Evolutionary conservation across 2,329 filamentous ascomycete genomes (phyloP).

Genomic region (Epicoccum sorghinum): DNA sequence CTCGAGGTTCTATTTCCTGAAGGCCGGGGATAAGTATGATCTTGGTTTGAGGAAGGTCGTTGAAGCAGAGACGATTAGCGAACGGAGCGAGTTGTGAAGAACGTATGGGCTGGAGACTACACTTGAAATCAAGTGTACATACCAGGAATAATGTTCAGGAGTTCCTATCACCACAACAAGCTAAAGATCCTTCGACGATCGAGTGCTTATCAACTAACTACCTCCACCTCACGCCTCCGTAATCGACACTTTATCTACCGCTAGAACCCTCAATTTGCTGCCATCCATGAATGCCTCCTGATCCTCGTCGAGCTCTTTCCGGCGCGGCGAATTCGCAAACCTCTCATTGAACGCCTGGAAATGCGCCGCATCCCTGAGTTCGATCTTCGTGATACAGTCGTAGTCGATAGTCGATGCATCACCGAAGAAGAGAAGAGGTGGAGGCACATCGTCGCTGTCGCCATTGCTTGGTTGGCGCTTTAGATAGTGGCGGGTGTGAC

Average conservation of each 20-base stretch:
- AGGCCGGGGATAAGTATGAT: slow-evolving; percentile 28
- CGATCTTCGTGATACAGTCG: slow-evolving; percentile 29
- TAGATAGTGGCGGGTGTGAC: slow-evolving; percentile 32
- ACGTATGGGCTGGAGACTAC: not conserved
- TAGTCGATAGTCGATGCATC: slow-evolving; percentile 15
- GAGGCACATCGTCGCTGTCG: not conserved
- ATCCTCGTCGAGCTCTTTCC: slow-evolving; percentile 16
- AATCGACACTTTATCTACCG: slow-evolving; percentile 16
- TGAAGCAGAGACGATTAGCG: not conserved
- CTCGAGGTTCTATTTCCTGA: slow-evolving; percentile 32
- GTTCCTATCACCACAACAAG: too few species aligned
- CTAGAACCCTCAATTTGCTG: slow-evolving; percentile 18
- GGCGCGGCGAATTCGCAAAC: slow-evolving; percentile 13
- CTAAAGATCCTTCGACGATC: too few species aligned
- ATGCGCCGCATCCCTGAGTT: slow-evolving; percentile 25
- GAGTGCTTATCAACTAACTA: too few species aligned
- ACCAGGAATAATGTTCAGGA: too few species aligned
- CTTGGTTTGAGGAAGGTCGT: slow-evolving; percentile 23
- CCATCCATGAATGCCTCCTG: slow-evolving; percentile 22
- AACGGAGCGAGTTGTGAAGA: slow-evolving; percentile 10
- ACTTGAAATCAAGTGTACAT: too few species aligned
- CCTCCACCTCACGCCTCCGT: slow-evolving; percentile 14
- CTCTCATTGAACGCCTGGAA: slow-evolving; percentile 23
- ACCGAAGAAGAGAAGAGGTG: slow-evolving; percentile 15
- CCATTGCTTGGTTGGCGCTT: slow-evolving; percentile 16